Base-by-base conservation (phyloP, 2,329 filamentous ascomycete genomes). In the Paraphoma chrysanthemicola region DNA sequence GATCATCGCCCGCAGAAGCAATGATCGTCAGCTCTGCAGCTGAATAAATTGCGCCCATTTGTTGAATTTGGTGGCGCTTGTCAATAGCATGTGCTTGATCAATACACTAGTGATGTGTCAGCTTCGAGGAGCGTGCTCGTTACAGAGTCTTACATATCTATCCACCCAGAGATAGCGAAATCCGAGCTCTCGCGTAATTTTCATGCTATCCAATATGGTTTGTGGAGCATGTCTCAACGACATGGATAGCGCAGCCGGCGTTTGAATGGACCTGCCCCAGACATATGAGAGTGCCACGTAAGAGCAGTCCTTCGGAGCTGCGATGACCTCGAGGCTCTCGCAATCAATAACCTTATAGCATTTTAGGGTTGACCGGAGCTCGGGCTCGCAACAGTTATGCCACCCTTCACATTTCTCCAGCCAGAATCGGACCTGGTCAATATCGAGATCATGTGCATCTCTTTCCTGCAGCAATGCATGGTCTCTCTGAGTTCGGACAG, bases 281-380 rank as follows among this genome's bases (percentile, higher is more conserved):
- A 57, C 55, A 31, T 57, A 57, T 14, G 50, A 53, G 7, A 57
- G 46, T 1, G 51, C 50, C n/a, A 44, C 51, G 14, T 53, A 57
- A 8, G n/a, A 29, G 41, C 55, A 57, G 7, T 38, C 12, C 1
- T 18, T 9, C 33, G 51, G 55, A 14, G 50, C 55, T 12, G 2
- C 6, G 2, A 54, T 38, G 9, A 54, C 23, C 10, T 29, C n/a
- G n/a, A 29, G 29, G 9, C 18, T 50, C 7, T 18, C 18, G 23
- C 55, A 57, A 17, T 57, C 50, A 29, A 44, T 44, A 6, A 44
- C 42, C 10, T 18, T 16, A 28, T 18, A 23, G 12, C 11, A 6
- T 5, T 9, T 3, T 14, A 44, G 12, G 16, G 42, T 12, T 11
- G 8, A 14, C 16, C 12, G 42, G 12, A 11, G 18, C 16, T 44